Base-by-base conservation (phyloP, 2,329 filamentous ascomycete genomes). In the Verticillium isaacii region DNA sequence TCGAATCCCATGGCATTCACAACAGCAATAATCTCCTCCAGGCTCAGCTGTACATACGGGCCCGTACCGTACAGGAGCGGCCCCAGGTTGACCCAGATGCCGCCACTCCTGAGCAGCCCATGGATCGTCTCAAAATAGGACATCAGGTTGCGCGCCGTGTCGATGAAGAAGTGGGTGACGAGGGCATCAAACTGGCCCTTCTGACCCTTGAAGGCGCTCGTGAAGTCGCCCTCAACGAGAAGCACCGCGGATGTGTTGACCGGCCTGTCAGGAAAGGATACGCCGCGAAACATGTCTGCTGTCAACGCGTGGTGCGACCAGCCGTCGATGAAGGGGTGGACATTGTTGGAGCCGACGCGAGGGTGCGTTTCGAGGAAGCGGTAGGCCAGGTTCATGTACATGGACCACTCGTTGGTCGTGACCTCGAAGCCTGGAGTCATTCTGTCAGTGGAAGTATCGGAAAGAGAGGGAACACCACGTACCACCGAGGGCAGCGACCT, bases 141-240 rank as follows among this genome's bases (percentile, higher is more conserved):
- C 68, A 85, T 75, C 1, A 85, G 68, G 60, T 86, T 86, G 0
- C 82, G 77, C 0, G 84, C 84, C 0, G 84, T 87, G 66, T 87
- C 84, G 65, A 87, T 85, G 71, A 87, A 86, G 71, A 86, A 87
- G 54, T 85, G 78, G 0, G 84, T 85, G 0, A 85, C 69, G 0
- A 87, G 70, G 1, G 78, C 73, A 60, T 86, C 83, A 68, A 77
- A 86, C 4, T 66, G 58, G 0, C 67, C 66, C 0, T 64, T 58
- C 8, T 66, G 58, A 1, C 70, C 45, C 2, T 67, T 61, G 63
- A 79, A 79, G 2, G 66, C 72, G 0, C 77, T 79, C 0, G 78
- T 82, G 64, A 87, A 87, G 66, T 87, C 84, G 0, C 83, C 84
- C 66, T 87, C 85, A 0, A 84, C 73, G 0, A 84, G 73, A 0